Conservation (phyloP, 495 filamentous ascomycete genomes). For the Penicillium fimorum region DNA sequence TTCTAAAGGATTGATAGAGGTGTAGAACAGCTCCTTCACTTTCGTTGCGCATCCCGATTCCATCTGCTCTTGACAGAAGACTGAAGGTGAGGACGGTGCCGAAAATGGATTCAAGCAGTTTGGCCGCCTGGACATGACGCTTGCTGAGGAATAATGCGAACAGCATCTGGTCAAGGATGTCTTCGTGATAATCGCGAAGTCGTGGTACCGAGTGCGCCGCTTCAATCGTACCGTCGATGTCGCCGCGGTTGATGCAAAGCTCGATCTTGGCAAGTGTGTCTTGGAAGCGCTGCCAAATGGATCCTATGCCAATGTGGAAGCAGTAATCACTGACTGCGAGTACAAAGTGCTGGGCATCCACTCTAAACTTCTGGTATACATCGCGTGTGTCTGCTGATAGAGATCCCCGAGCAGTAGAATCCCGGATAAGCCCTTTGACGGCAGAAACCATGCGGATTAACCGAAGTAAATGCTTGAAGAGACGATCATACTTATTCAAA, state of each 20-base stretch:
- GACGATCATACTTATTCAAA: slow-evolving; percentile 74
- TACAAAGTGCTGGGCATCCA: slow-evolving; percentile 78
- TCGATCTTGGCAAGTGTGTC: slow-evolving; percentile 63
- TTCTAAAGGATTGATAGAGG: slow-evolving; percentile 62
- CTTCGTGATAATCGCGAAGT: slow-evolving; percentile 70
- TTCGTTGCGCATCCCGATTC: slow-evolving; percentile 35
- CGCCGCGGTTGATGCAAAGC: slow-evolving; percentile 47
- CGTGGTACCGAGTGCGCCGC: slow-evolving; percentile 57
- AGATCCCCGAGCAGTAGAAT: slow-evolving; percentile 47
- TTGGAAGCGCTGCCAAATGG: slow-evolving; percentile 69
- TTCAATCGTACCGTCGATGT: slow-evolving; percentile 48
- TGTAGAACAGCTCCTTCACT: slow-evolving; percentile 46
- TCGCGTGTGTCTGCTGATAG: slow-evolving; percentile 40
- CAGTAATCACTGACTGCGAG: slow-evolving; percentile 66
- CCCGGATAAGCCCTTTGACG: slow-evolving; percentile 65
- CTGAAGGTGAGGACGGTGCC: slow-evolving; percentile 67
- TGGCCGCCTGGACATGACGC: slow-evolving; percentile 59
- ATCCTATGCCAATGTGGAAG: slow-evolving; percentile 70
- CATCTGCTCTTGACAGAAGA: slow-evolving; percentile 45
- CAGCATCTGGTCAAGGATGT: slow-evolving; percentile 76
- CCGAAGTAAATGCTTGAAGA: slow-evolving; percentile 78
- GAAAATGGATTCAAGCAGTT: slow-evolving; percentile 77
- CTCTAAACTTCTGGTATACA: slow-evolving; percentile 59
- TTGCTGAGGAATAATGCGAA: slow-evolving; percentile 64
- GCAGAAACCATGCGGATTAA: slow-evolving; percentile 78